These are phyloP conservation scores for Cryptosporidium tyzzeri DNA, from an alignment of 169 alveolate species.

Conservation along the genomic window DNA sequence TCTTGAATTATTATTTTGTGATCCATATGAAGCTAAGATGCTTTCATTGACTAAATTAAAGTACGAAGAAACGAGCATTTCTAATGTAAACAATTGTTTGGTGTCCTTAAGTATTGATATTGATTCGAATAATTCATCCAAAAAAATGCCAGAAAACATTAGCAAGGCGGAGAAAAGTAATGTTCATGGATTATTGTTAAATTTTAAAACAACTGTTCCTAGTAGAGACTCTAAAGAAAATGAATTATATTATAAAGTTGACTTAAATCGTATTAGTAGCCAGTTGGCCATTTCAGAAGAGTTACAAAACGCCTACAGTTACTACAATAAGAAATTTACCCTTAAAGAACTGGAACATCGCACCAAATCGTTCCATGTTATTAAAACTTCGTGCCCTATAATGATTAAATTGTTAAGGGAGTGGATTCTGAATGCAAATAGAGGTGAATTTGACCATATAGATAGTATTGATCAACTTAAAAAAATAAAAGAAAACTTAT, in stretches of 20 bases:
- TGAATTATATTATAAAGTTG: constrained; percentile 23
- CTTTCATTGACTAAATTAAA: constrained; percentile 19
- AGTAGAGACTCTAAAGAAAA: neutral
- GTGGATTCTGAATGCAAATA: constrained; percentile 8
- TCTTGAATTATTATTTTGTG: constrained; percentile 15
- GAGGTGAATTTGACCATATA: constrained; percentile 40
- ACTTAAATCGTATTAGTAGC: constrained; percentile 43
- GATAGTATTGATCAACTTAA: constrained; percentile 38
- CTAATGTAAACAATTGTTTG: constrained; percentile 8
- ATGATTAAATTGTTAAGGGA: constrained; percentile 63
- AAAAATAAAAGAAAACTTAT: constrained; percentile 39
- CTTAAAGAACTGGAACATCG: constrained; percentile 42
- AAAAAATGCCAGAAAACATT: neutral
- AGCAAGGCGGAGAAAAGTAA: neutral
- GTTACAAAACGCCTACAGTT: constrained; percentile 14
- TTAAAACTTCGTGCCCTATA: constrained; percentile 53
- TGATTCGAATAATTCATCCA: neutral
- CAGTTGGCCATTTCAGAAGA: constrained; percentile 64
- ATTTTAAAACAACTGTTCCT: constrained; percentile 44
- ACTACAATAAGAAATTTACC: constrained; percentile 20
- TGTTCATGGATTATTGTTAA: constrained; percentile 1
- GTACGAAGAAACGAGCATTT: neutral
- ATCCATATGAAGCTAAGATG: constrained; percentile 33
- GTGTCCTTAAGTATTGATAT: neutral
- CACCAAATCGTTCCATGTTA: constrained; percentile 29